Evolutionary conservation across 2,329 filamentous ascomycete genomes (phyloP), one percentile per base, ranked within the genome.

Genomic region (Paraconiothyrium sp.): DNA sequence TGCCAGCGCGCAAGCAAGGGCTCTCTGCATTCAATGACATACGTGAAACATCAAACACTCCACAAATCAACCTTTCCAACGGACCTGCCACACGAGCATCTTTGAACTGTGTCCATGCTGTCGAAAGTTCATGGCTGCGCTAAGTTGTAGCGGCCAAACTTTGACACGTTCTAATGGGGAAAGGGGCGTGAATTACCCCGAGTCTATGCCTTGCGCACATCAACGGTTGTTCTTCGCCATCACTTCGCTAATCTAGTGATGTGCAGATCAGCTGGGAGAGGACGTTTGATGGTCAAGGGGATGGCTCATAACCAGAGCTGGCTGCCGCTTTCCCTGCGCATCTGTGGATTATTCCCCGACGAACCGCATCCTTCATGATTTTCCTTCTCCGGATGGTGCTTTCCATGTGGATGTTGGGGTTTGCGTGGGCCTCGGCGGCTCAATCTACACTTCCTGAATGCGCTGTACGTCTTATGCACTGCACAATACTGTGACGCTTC

Each of bases 391-490:
- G 20, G 11, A 24, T 16, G 20, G 16, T 52, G 34, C 22, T 52
- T 39, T 52, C 22, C 2, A 41, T 52, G 24, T 39, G 35, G 34
- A 1, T 52, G 34, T 13, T 52, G 13, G 50, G 34, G n/a, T 20
- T 52, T 22, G 35, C 35, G 9, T 41, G 35, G 50, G 34, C n/a
- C 16, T 10, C 50, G 10, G 11, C 39, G 10, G 50, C 50, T 24
- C 50, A 52, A 11, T 52, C 34, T 27, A 20, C 39, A 41, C n/a
- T 52, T 20, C 50, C 50, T 27, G 50, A 22, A 16, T 52, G 50
- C 14, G 50, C 50, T 24, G 50, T 52, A 52, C 30, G 50, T 27
- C 4, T 7, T 3, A 27, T 34, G 20, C 24, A 6, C 39, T 39
- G 24, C 9, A 41, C 20, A 41, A 24, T 14, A 16, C 20, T 20